Conservation (phyloP, 108 stramenopile genomes). For the Cyclostephanos tholiformis region DNA sequence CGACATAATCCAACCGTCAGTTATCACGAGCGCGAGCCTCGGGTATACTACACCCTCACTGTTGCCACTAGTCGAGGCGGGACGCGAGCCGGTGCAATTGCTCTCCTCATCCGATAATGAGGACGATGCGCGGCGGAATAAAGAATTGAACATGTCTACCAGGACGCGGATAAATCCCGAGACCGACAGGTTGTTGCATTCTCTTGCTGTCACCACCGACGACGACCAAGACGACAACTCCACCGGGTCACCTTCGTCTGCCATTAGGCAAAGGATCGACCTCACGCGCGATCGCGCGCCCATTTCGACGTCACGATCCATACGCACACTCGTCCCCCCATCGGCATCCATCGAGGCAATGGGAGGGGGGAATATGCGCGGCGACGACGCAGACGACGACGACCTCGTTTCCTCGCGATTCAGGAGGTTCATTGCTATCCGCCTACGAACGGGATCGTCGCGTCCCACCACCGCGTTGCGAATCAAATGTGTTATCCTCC, state of each 20-base stretch:
- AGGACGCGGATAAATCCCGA: constrained; percentile 23
- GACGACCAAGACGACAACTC: too few species aligned
- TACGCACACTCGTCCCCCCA: neutral
- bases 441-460: constrained; percentile 22
- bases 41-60: too few species aligned
- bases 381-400: constrained; percentile 8
- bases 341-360: too few species aligned
- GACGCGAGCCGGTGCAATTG: neutral
- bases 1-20: too few species aligned
- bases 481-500: too few species aligned
- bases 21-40: too few species aligned
- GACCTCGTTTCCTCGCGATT: constrained; percentile 39
- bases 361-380: too few species aligned
- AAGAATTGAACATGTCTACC: constrained; percentile 27
- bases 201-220: neutral
- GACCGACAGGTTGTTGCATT: constrained; percentile 8
- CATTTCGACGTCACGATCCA: constrained; percentile 7
- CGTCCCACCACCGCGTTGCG: too few species aligned
- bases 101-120: too few species aligned
- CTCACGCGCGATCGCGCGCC: constrained; percentile 30
- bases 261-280: constrained; percentile 44
- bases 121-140: constrained; percentile 25
- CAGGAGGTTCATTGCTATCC: constrained; percentile 29
- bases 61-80: too few species aligned
- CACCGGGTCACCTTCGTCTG: too few species aligned